Evolutionary conservation across 441 rosid genomes (phyloP).

Genomic region (Flueggea neowawraea): DNA sequence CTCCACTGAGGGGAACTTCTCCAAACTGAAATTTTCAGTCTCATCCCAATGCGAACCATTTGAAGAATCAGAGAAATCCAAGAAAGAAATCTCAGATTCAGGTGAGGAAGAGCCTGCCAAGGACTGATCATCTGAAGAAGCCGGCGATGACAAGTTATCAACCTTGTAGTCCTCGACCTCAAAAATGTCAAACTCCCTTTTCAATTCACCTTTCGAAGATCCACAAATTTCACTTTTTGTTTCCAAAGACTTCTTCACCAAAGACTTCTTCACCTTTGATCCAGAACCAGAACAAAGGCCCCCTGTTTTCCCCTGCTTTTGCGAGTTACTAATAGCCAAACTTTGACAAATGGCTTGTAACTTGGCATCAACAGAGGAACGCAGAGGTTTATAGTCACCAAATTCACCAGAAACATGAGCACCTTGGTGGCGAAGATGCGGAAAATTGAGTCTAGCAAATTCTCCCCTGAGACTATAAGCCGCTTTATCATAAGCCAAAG

Average conservation of each 20-base stretch:
- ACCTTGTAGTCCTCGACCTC: slow-evolving; percentile 22
- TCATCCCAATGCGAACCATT: slow-evolving; percentile 29
- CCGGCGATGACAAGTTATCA: slow-evolving; percentile 28
- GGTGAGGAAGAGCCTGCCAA: slow-evolving; percentile 57
- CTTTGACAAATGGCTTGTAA: slow-evolving; percentile 61
- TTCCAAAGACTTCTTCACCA: slow-evolving; percentile 3
- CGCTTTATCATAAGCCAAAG: slow-evolving; percentile 72
- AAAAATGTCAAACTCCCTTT: slow-evolving; percentile 17
- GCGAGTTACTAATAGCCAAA: slow-evolving; percentile 24
- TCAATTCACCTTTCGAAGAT: slow-evolving; percentile 7
- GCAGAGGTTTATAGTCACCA: slow-evolving; percentile 56
- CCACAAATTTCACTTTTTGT: slow-evolving; percentile 24
- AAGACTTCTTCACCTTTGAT: slow-evolving; percentile 14
- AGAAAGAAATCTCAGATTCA: slow-evolving; percentile 46
- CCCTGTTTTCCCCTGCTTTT: slow-evolving; percentile 44
- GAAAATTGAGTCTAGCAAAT: slow-evolving; percentile 65
- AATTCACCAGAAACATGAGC: slow-evolving; percentile 32
- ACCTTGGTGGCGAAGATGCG: slow-evolving; percentile 37
- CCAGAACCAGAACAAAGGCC: slow-evolving; percentile 19
- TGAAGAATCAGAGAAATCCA: slow-evolving; percentile 41
- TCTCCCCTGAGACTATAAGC: slow-evolving; percentile 71
- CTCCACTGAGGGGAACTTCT: slow-evolving; percentile 75
- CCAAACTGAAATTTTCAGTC: slow-evolving; percentile 41
- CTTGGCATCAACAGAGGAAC: slow-evolving; percentile 68
- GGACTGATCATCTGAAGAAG: slow-evolving; percentile 37